Base-by-base conservation (phyloP, 2,329 filamentous ascomycete genomes). In the Truncatella angustata region DNA sequence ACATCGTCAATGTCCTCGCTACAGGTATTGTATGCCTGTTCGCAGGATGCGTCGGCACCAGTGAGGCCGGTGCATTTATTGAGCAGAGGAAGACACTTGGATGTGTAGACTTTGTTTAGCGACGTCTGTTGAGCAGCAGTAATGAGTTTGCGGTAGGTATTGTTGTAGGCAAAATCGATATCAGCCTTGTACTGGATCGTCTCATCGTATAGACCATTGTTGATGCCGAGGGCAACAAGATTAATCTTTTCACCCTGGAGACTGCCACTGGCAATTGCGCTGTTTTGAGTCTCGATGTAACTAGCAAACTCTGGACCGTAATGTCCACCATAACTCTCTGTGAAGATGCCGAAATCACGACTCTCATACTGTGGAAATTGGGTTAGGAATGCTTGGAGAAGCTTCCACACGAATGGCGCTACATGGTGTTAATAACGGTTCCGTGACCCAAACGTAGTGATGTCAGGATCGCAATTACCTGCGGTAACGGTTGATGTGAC, bases 361-460 rank as follows among this genome's bases (percentile, higher is more conserved):
- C 78, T 77, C 62, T 80, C 75, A 61, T 88, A 87, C 26, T 76
- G 73, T 0, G 82, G 84, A 53, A 88, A 88, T 26, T 82, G 77
- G 4, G 79, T 73, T 50, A 84, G 82, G 73, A 85, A 89, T 1
- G 76, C 75, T 61, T 84, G 80, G 44, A 82, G 63, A n/a, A 84
- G 67, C 3, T 70, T 74, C 80, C 80, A 84, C n/a, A 84, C 73
- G 45, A 71, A 72, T 1, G 71, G 70, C 3, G 77, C 75, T 36
- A 24, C 10, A 10, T 11, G 9, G 5, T 26, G 10, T 24, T 21
- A 20, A 37, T 9, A 3, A 11, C 36, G 1, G 18, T 9, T 14
- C 24, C 28, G n/a, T n/a, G n/a, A n/a, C n/a, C n/a, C n/a, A n/a
- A n/a, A n/a, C n/a, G n/a, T n/a, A n/a, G n/a, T n/a, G n/a, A n/a